phyloP scores from a whole-genome alignment of 805 yeast species.

The Phaffomyces opuntiae region DNA sequence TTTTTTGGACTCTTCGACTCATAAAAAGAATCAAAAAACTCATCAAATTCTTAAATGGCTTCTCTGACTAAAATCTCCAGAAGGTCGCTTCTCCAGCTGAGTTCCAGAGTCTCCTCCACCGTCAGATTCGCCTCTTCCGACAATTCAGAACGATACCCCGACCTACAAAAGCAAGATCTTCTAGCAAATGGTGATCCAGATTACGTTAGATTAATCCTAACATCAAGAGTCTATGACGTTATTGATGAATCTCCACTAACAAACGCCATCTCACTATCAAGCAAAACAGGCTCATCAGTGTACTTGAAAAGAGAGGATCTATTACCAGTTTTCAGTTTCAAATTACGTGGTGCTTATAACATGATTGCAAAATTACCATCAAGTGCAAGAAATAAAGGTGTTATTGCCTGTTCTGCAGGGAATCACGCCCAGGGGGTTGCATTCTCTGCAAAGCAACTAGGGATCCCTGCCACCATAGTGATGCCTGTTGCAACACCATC shows the following conservation, averaged over 20 bases:
- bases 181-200: conserved; percentile 72
- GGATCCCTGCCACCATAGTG: conserved; percentile 91
- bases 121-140: not conserved
- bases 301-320: conserved; percentile 86
- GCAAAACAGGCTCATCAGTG: conserved; percentile 68
- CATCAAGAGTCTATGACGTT: conserved; percentile 93
- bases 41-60: too few relatives aligned
- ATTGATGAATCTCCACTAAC: conserved; percentile 85
- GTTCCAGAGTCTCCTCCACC: not conserved
- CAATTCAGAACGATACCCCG: conserved; percentile 12
- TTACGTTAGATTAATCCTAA: conserved; percentile 81
- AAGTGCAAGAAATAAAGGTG: conserved; percentile 64
- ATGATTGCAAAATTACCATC: conserved; percentile 84
- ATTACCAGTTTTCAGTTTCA: conserved; percentile 92
- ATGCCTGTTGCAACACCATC: conserved; percentile 98
- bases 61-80: not conserved
- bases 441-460: conserved; percentile 74
- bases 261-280: conserved; percentile 66
- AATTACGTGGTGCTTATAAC: conserved; percentile 95
- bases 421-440: conserved; percentile 99
- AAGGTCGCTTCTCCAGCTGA: not conserved
- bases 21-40: too few relatives aligned
- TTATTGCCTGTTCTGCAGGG: conserved; percentile 97
- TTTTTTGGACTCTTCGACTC: too few relatives aligned
- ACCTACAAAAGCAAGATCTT: conserved; percentile 39